phyloP scores from a whole-genome alignment of 2,329 filamentous ascomycete genomes.

The Neoarthrinium moseri region DNA sequence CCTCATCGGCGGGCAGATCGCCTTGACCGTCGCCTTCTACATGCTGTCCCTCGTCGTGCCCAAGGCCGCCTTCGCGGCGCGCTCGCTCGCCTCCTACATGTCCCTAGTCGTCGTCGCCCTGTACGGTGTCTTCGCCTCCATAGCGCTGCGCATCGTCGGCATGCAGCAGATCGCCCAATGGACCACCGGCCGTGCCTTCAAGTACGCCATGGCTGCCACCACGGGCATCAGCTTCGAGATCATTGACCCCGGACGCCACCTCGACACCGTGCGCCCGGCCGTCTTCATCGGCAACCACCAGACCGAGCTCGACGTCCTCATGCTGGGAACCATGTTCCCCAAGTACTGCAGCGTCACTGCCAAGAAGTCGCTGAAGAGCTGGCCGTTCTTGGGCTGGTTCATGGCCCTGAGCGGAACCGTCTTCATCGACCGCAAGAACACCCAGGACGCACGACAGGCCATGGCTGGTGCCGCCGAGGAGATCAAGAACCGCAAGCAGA shows the following conservation, averaged over 20 bases:
- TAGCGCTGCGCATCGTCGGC: slow-evolving; percentile 68
- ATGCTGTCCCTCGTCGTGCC: slow-evolving; percentile 58
- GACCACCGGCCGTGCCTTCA: slow-evolving; percentile 77
- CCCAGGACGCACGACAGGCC: slow-evolving; percentile 76
- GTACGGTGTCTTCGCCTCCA: slow-evolving; percentile 75
- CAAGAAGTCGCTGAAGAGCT: slow-evolving; percentile 76
- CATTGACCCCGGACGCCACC: slow-evolving; percentile 63
- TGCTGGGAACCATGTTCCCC: slow-evolving; percentile 87
- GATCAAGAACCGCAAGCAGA: slow-evolving; percentile 72
- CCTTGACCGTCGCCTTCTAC: slow-evolving; percentile 57
- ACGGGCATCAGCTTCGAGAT: slow-evolving; percentile 80
- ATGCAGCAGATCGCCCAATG: slow-evolving; percentile 80
- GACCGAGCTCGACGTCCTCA: slow-evolving; percentile 89
- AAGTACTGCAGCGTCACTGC: slow-evolving; percentile 90
- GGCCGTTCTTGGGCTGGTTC: slow-evolving; percentile 93
- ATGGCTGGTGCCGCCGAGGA: slow-evolving; percentile 81
- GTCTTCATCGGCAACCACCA: slow-evolving; percentile 96
- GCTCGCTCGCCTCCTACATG: slow-evolving; percentile 65
- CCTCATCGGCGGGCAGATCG: slow-evolving; percentile 51
- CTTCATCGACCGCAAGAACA: slow-evolving; percentile 92
- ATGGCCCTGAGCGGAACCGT: slow-evolving; percentile 85
- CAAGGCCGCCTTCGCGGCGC: slow-evolving; percentile 66
- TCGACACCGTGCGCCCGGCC: slow-evolving; percentile 70
- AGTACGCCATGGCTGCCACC: slow-evolving; percentile 70
- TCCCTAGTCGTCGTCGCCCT: slow-evolving; percentile 58